A percentile compares a stretch with the other conserved stretches of the same genome.
phyloP scores from a whole-genome alignment of 78 protist species.

The Dictyostelium discoideum region dicty_2.7 NC_007091.3:3963001-3963500 shows the following conservation, averaged over 20 bases:
- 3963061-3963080: background rate
- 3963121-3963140: background rate
- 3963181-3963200: background rate
- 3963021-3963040: constrained; percentile 42
- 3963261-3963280: background rate
- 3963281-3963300: background rate
- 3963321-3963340: background rate
- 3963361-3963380: background rate
- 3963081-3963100: background rate
- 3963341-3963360: background rate
- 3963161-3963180: constrained; percentile 33
- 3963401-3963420: background rate
- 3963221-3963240: constrained; percentile 11
- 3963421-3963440: background rate
- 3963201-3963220: background rate
- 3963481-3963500: constrained; percentile 10
- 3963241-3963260: background rate
- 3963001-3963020: constrained; percentile 39
- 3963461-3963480: background rate
- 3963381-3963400: constrained; percentile 17
- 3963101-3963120: background rate
- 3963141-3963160: constrained; percentile 13
- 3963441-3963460: constrained; percentile 19
- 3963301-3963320: background rate
- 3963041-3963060: constrained; percentile 14